A percentile compares a stretch with the other conserved stretches of the same genome.
phyloP scores from a whole-genome alignment of 257 asterid species.

The Solanum chiquidenum region DNA sequence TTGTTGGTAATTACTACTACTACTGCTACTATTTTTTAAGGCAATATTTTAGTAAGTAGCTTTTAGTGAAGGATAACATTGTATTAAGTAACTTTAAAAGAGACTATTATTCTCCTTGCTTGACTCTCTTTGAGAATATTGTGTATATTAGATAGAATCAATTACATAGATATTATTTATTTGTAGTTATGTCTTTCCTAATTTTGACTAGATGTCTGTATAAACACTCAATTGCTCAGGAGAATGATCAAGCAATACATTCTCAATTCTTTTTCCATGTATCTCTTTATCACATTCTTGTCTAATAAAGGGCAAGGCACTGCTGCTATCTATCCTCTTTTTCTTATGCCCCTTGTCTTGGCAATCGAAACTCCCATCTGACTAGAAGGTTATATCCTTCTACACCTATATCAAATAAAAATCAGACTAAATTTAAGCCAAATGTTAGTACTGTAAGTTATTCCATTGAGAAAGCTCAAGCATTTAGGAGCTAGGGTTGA shows the following conservation, averaged over 20 bases:
- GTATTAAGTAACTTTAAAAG: background rate
- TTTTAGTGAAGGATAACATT: background rate
- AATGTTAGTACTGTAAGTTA: background rate
- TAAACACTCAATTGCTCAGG: background rate
- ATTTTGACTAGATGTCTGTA: background rate
- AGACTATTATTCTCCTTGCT: background rate
- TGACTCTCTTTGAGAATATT: background rate
- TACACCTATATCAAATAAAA: background rate
- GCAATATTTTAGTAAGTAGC: background rate
- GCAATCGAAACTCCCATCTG: background rate
- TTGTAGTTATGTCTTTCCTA: background rate
- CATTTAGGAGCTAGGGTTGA: background rate
- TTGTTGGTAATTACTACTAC: background rate
- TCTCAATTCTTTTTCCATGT: background rate
- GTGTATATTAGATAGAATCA: background rate
- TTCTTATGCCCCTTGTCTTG: background rate
- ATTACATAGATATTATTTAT: background rate
- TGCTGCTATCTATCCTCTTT: background rate
- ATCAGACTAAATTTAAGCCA: background rate
- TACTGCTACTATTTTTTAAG: background rate
- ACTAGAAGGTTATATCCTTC: background rate
- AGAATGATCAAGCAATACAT: background rate
- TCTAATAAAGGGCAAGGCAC: background rate
- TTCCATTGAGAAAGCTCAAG: background rate
- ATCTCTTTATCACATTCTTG: background rate